phyloP scores from a whole-genome alignment of 371 early-diverging fungal species.

The Lichtheimia hyalospora region DNA sequence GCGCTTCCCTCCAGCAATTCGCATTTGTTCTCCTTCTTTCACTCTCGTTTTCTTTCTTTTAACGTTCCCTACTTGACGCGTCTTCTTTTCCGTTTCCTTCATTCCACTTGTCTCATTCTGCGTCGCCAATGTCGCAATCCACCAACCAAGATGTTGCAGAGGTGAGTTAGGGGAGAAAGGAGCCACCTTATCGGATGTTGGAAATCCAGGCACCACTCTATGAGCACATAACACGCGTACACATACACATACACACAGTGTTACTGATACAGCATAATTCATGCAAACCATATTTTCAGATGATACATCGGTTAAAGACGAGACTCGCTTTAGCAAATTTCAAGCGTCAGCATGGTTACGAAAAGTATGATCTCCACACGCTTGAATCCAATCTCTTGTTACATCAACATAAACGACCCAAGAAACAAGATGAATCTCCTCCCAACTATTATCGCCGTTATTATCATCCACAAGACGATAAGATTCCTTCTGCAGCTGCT shows the following conservation, averaged over 20 bases:
- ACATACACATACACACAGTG: no score
- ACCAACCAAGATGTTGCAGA: constrained; percentile 9
- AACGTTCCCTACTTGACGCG: background rate
- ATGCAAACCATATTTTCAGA: constrained; percentile 12
- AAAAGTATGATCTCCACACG: constrained; percentile 28
- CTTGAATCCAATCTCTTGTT: constrained; percentile 26
- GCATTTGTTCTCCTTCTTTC: background rate
- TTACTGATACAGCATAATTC: background rate
- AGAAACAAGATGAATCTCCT: constrained; percentile 4
- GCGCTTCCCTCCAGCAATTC: background rate
- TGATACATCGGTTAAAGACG: constrained; percentile 29
- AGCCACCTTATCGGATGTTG: background rate
- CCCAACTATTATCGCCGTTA: constrained; percentile 27
- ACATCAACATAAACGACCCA: constrained; percentile 3
- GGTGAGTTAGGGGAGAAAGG: background rate
- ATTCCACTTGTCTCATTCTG: background rate
- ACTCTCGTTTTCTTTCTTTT: background rate
- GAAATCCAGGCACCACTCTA: background rate
- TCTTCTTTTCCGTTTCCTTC: background rate
- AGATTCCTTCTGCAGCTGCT: background rate
- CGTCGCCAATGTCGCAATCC: constrained; percentile 7
- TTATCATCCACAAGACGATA: constrained; percentile 15
- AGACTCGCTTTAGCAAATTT: constrained; percentile 35
- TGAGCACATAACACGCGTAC: background rate
- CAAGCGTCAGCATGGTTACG: constrained; percentile 35